Base-by-base conservation (phyloP, 371 early-diverging fungal species). In the Lichtheimia ramosa region DNA sequence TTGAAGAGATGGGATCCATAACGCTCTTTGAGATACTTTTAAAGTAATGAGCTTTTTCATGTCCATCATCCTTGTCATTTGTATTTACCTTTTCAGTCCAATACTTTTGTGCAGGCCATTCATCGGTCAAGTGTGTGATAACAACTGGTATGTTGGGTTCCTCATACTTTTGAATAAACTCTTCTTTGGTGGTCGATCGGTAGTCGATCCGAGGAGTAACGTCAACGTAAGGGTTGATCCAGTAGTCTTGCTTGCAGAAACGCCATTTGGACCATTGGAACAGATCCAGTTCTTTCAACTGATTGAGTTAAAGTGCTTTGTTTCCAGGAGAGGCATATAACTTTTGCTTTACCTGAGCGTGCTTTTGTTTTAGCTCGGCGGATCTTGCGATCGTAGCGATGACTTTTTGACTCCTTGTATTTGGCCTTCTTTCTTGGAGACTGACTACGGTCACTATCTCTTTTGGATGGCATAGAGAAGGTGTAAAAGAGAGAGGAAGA, bases 1-100 rank as follows among this genome's bases (percentile, higher is more conserved):
- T 91, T 92, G 72, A 91, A 92, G 51, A 83, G 76, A 61, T 91
- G 85, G 21, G 82, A 71, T 6, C 75, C 74, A 58, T 85, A 89
- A 21, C 77, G 69, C 48, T 70, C 70, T 18, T 79, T 25, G 28
- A 89, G 73, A 14, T 73, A 70, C 86, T 86, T 53, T 10, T 5
- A 15, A 21, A 24, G 25, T 2, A 25, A 25, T 25, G 2, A 25
- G 25, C 6, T 28, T 1, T n/a, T 28, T 23, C 25, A 42, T 7
- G 10, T 4, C n/a, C n/a, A 5, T 34, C n/a, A 13, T 52, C n/a
- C n/a, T 13, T 7, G 10, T 34, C 16, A 16, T 18, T 20, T 39
- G 15, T n/a, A n/a, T 52, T 50, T 72, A 83, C 88, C 74, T 86
- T 73, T 43, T 77, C 70, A 41, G 74, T 81, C 92, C 92, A 92